Percentiles rank a stretch among this genome's conserved stretches.
phyloP scores from a whole-genome alignment of 2,329 filamentous ascomycete genomes.

The Aureobasidium namibiae region DNA sequence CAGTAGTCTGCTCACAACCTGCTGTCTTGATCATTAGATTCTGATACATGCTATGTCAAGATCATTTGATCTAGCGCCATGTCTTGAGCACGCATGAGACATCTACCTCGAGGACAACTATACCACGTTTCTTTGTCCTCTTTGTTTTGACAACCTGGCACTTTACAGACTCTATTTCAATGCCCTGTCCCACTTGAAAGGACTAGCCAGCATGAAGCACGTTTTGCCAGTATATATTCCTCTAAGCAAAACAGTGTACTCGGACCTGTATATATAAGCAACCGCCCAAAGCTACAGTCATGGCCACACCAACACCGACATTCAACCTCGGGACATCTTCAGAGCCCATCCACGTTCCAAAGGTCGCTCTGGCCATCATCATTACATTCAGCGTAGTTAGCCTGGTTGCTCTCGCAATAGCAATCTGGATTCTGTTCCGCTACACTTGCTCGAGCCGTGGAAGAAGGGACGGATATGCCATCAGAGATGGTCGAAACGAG shows the following conservation, averaged over 20 bases:
- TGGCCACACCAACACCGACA: background rate
- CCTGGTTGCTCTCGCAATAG: conserved; percentile 7
- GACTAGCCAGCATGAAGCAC: background rate
- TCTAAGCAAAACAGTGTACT: background rate
- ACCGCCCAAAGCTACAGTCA: background rate
- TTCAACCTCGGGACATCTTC: background rate
- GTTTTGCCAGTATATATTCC: too few species aligned
- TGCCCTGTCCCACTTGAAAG: background rate
- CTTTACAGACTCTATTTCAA: background rate
- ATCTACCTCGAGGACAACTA: background rate
- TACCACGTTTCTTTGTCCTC: background rate
- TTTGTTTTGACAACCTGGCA: background rate
- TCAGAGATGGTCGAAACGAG: conserved; percentile 11
- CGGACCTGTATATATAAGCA: background rate
- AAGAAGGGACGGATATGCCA: conserved; percentile 4
- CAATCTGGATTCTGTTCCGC: conserved; percentile 12
- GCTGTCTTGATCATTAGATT: background rate
- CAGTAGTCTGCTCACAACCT: background rate
- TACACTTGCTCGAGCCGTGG: conserved; percentile 13
- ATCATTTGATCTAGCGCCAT: background rate
- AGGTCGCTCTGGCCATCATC: conserved; percentile 12
- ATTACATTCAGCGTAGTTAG: conserved; percentile 11
- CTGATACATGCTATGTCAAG: background rate
- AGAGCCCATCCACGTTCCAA: conserved; percentile 5
- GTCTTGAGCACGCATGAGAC: background rate